Evolutionary conservation across 139 green algal genomes (phyloP).

Genomic region (Raphidocelis subcapitata): DNA sequence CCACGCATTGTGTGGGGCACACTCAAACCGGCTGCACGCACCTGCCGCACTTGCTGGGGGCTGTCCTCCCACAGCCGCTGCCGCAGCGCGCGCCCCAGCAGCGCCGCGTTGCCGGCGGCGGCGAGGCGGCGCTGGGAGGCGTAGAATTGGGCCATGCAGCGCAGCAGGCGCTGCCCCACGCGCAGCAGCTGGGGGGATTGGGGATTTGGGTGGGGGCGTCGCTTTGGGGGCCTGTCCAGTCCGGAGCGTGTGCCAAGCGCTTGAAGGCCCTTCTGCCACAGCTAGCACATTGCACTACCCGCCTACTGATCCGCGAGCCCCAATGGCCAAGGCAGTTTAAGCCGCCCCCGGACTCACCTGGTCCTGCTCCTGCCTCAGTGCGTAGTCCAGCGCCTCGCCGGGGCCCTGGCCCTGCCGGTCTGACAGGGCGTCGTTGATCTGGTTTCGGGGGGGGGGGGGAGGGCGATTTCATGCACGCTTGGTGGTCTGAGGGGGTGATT

Average conservation of each 20-base stretch:
- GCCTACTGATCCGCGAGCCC: too few species aligned
- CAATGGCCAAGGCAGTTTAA: too few species aligned
- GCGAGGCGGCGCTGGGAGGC: slow-evolving; percentile 29
- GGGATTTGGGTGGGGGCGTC: too few species aligned
- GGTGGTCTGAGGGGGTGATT: too few species aligned
- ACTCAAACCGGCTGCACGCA: too few species aligned
- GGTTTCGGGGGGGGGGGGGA: neutral
- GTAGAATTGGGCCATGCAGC: slow-evolving; percentile 57
- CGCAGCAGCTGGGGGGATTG: slow-evolving; percentile 21
- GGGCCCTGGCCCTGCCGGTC: slow-evolving; percentile 31
- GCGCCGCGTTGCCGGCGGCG: slow-evolving; percentile 53
- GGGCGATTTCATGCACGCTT: too few species aligned
- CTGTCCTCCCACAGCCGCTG: slow-evolving; percentile 55
- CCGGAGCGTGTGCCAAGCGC: too few species aligned
- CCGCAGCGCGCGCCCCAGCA: slow-evolving; percentile 55
- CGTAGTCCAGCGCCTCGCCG: slow-evolving; percentile 66
- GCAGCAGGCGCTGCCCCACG: slow-evolving; percentile 48
- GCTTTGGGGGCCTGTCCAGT: too few species aligned
- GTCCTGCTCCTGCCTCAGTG: slow-evolving; percentile 65
- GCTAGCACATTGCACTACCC: too few species aligned
- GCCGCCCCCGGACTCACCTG: slow-evolving; percentile 18
- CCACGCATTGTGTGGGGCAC: too few species aligned
- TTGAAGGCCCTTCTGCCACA: too few species aligned
- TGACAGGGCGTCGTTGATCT: slow-evolving; percentile 76
- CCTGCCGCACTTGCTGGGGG: slow-evolving; percentile 23